Evolutionary conservation across 2,329 filamentous ascomycete genomes (phyloP).

Genomic region (Colletotrichum sp.): DNA sequence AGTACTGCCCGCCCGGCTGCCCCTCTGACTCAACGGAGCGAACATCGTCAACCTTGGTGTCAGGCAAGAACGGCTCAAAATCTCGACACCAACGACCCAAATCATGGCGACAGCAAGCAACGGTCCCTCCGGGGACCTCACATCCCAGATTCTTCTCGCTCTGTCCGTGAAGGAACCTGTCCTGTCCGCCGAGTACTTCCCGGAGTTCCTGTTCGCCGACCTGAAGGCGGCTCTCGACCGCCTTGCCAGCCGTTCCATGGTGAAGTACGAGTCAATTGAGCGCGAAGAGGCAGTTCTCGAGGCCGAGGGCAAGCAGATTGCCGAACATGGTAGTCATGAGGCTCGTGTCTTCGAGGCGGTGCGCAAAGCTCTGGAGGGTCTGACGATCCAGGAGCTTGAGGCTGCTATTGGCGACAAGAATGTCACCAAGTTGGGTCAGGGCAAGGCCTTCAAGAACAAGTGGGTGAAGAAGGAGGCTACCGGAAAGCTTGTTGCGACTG

Average conservation of each 20-base stretch:
- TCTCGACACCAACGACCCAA: neutral
- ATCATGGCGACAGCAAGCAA: constrained; percentile 49
- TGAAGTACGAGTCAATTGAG: constrained; percentile 84
- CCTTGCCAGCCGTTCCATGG: constrained; percentile 83
- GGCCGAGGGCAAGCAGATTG: constrained; percentile 74
- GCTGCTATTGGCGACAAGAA: constrained; percentile 74
- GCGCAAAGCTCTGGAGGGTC: constrained; percentile 74
- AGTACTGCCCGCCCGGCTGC: constrained; percentile 14
- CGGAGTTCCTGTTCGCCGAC: constrained; percentile 66
- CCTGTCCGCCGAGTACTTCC: constrained; percentile 73
- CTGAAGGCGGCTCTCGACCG: constrained; percentile 91
- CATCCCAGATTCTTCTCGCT: constrained; percentile 68
- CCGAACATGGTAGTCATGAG: constrained; percentile 79
- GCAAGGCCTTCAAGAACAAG: constrained; percentile 87
- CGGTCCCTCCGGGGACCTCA: constrained; percentile 59
- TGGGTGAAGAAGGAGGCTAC: constrained; percentile 70
- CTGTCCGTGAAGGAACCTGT: constrained; percentile 69
- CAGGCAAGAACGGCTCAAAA: neutral
- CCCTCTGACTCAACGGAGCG: constrained; percentile 21
- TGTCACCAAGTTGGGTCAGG: constrained; percentile 84
- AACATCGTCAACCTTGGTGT: constrained; percentile 1
- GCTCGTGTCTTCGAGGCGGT: constrained; percentile 82
- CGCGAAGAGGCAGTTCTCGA: constrained; percentile 79
- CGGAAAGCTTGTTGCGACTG: constrained; percentile 59
- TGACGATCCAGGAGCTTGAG: constrained; percentile 79